Percentiles rank a stretch among this genome's conserved stretches.
Conservation (phyloP, 768 basidiomycete genomes). For the Trametes cubensis region DNA sequence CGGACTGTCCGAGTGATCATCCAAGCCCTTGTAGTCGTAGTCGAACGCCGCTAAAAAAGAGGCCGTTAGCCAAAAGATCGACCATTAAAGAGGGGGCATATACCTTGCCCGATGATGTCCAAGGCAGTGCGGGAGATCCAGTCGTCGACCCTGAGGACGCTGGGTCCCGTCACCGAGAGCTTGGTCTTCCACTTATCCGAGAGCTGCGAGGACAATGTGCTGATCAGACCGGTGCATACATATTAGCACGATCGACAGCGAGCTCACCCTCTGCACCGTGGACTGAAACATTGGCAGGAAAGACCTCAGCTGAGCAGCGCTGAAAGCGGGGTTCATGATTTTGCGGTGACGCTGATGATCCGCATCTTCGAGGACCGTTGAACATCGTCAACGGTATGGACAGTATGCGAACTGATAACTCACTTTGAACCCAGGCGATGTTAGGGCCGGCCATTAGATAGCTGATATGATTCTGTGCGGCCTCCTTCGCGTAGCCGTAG, state of each 20-base stretch:
- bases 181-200: constrained; percentile 28
- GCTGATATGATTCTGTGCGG: background rate
- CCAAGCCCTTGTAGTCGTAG: constrained; percentile 22
- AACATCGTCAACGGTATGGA: too few species aligned
- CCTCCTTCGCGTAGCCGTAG: constrained; percentile 27
- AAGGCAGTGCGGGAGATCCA: constrained; percentile 28
- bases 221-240: too few species aligned
- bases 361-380: constrained; percentile 5
- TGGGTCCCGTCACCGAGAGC: background rate
- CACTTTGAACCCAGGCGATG: constrained; percentile 3
- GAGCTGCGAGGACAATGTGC: constrained; percentile 12
- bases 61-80: too few species aligned
- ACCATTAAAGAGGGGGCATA: too few species aligned
- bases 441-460: constrained; percentile 6
- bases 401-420: background rate
- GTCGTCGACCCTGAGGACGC: constrained; percentile 6
- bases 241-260: too few species aligned
- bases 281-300: constrained; percentile 28
- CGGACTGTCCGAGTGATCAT: constrained; percentile 5
- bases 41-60: constrained; percentile 27
- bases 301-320: constrained; percentile 20
- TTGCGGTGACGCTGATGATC: constrained; percentile 27
- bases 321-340: constrained; percentile 28
- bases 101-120: constrained; percentile 30
- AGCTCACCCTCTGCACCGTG: constrained; percentile 20